Evolutionary conservation across 306 rosid species (phyloP), one percentile per base, ranked within the genome.

Genomic region (Astragalus glycyphyllos): DNA sequence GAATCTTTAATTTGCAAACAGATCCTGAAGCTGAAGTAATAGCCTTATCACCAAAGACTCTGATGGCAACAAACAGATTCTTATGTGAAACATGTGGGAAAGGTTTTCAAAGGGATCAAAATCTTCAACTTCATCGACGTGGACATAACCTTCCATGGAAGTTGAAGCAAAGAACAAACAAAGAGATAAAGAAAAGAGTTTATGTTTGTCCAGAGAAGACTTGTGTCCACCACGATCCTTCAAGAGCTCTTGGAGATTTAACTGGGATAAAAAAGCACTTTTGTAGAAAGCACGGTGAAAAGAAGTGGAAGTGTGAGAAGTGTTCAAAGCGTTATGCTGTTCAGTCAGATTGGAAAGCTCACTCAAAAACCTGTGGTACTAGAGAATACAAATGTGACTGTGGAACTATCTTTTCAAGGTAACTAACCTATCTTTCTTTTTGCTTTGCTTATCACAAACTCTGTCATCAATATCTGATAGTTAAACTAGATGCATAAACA

Each of bases 141-240:
- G 97, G 97, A 17, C 97, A 91, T 45, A 91, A 91, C 60, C 97
- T 91, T 57, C 97, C 97, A 5, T 91, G 97, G 97, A 91, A 89
- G 82, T 85, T 91, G 8, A 91, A 91, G 88, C 97, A 91, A 34
- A 81, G 97, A 46, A 84, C 87, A 0, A 86, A 70, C 72, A 91
- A 89, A 34, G 97, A 91, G 46, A 26, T 70, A 7, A 91, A 51
- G 73, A 91, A 91, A 74, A 77, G 96, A 12, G 97, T 91, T 31
- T 91, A 89, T 70, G 97, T 91, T 2, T 91, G 97, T 51, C 97
- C 97, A 0, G 97, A 91, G 42, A 91, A 84, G 74, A 89, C 49
- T 48, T 91, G 97, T 20, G 96, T 91, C 1, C 97, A 91, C 40
- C 73, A 89, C 12, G 89, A 89, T 37, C 86, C 97, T 58, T 87